These are phyloP conservation scores for Linnemannia elongata DNA, from an alignment of 192 early-diverging fungal species.

Conservation along the genomic window DNA sequence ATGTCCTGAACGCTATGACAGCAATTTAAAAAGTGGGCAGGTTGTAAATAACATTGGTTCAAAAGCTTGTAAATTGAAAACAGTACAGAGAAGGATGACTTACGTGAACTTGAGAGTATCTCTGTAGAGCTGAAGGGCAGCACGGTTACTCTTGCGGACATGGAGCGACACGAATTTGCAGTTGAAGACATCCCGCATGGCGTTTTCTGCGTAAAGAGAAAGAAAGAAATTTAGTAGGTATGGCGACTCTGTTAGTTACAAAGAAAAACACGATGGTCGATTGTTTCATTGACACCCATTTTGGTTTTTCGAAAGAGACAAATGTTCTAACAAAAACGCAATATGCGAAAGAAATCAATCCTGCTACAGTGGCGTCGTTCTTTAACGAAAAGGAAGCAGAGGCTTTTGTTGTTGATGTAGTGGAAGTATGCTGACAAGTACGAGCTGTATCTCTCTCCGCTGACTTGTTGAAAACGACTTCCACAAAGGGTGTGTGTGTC, in stretches of 20 bases:
- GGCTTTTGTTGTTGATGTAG: not conserved
- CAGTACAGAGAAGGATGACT: constrained; percentile 11
- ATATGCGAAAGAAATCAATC: not conserved
- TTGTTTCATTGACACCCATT: not conserved
- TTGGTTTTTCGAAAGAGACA: not conserved
- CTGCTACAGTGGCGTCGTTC: not conserved
- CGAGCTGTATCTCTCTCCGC: constrained; percentile 23
- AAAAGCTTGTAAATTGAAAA: not conserved
- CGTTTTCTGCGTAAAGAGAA: constrained; percentile 52
- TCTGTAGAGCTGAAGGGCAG: constrained; percentile 93
- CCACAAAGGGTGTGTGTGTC: not conserved
- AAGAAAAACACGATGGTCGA: not conserved
- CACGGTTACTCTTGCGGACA: constrained; percentile 93
- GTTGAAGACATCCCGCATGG: constrained; percentile 91
- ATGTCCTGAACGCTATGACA: constrained; percentile 79
- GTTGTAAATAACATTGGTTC: not conserved
- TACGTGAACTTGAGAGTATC: constrained; percentile 93
- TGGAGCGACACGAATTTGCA: constrained; percentile 94
- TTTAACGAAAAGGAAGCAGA: not conserved
- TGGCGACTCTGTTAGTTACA: not conserved
- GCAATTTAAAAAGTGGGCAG: not conserved
- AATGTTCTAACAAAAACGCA: not conserved
- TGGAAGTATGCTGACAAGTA: constrained; percentile 24
- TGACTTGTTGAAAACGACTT: constrained; percentile 26
- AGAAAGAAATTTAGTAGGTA: not conserved